Base-by-base conservation (phyloP, 495 filamentous ascomycete genomes). In the Ramalina peruviana region DNA sequence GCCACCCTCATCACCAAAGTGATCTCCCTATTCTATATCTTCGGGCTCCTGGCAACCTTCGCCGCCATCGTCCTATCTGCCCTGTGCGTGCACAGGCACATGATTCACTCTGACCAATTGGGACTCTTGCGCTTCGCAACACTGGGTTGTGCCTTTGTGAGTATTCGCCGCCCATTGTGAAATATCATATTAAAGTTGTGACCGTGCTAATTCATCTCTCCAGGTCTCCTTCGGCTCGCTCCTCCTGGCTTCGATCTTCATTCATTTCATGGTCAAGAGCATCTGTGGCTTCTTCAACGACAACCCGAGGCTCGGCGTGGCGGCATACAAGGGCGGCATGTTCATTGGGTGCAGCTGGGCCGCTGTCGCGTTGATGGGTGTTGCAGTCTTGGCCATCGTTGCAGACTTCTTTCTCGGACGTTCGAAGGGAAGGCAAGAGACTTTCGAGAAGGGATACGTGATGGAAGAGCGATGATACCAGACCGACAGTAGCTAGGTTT, bases 1-100 rank as follows among this genome's bases (percentile, higher is more conserved):
- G 12, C 51, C 10, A 51, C 47, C 17, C 52, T 54, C 30, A 40
- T 54, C 48, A 44, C 47, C 1, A 54, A 54, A 33, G 27, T 54
- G 19, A 54, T 54, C 33, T 25, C 52, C 10, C 48, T 36, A 0
- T 19, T 54, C 47, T 54, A 46, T 33, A 50, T 51, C 52, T 10
- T 54, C 21, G 52, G 40, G 13, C 10, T 54, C 2, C 44, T 54
- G 30, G 36, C 36, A 13, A 21, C 36, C 13, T 49, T 49, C 36
- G 15, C 25, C 36, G 7, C 48, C 5, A 15, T 51, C 25, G n/a
- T 51, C 25, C 13, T 48, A 20, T 54, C 39, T 41, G 15, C 39
- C 16, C n/a, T 51, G 15, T 6, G 21, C n/a, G 11, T 40, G 39
- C 30, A 27, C 3, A 42, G 21, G 40, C 40, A 42, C 3, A 33